phyloP scores from a whole-genome alignment of 805 yeast genomes.

The Nadsonia fulvescens region DNA sequence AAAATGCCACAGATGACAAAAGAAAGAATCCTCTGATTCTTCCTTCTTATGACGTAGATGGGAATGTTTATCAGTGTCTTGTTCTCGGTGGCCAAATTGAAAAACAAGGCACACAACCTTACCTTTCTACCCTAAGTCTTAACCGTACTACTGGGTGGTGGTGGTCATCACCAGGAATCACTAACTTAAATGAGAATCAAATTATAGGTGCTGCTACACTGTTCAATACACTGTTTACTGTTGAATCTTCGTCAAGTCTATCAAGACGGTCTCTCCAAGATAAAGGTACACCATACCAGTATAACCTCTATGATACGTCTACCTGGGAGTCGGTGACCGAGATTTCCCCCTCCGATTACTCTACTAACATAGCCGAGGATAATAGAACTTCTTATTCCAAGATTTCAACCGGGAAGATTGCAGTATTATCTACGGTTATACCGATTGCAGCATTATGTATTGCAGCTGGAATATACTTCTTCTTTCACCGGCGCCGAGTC shows the following conservation, averaged over 20 bases:
- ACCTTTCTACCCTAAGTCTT: constrained; percentile 23
- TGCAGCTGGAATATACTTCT: constrained; percentile 16
- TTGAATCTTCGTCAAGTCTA: no score
- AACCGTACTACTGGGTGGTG: constrained; percentile 25
- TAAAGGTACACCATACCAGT: constrained; percentile 7
- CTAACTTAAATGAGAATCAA: constrained; percentile 4
- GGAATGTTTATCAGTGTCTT: constrained; percentile 19
- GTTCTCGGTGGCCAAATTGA: constrained; percentile 43
- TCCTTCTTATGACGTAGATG: constrained; percentile 27
- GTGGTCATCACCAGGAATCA: constrained; percentile 16
- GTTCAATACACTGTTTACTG: constrained; percentile 4
- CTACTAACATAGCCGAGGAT: constrained; percentile 8
- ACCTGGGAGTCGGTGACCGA: constrained; percentile 8
- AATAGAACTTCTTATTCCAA: constrained; percentile 7
- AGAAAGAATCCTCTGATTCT: constrained; percentile 34
- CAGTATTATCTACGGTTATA: constrained; percentile 28
- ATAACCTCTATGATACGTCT: constrained; percentile 10
- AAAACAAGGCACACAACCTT: constrained; percentile 25
- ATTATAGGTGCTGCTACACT: constrained; percentile 6
- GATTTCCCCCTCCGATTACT: no score
- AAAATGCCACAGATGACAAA: constrained; percentile 24
- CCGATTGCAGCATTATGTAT: constrained; percentile 24
- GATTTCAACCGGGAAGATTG: constrained; percentile 21
- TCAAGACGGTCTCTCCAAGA: no score
- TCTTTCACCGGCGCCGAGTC: constrained; percentile 9